Evolutionary conservation across 257 asterid genomes (phyloP).

Genomic region (Penstemon eatonii): DNA sequence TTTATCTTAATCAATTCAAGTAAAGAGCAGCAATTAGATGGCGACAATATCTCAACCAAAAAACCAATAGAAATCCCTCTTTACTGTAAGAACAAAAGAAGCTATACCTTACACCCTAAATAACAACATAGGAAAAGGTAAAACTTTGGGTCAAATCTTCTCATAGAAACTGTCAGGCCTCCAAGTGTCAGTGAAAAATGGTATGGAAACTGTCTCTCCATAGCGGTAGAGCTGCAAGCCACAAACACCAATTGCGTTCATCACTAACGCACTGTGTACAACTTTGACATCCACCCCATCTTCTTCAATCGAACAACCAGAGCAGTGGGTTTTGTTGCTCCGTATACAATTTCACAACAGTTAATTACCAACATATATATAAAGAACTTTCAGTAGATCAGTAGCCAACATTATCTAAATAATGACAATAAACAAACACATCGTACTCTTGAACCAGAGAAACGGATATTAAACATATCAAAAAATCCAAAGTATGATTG

Average conservation of each 20-base stretch:
- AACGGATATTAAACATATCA: not conserved
- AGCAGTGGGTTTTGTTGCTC: slow-evolving; percentile 94
- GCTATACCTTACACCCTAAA: no score
- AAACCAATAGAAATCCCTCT: no score
- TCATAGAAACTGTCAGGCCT: slow-evolving; percentile 94
- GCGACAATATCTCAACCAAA: no score
- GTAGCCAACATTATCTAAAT: not conserved
- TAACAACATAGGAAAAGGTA: no score
- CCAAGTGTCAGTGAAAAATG: slow-evolving; percentile 93
- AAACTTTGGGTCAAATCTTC: no score
- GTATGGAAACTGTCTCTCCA: slow-evolving; percentile 87
- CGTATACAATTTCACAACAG: slow-evolving; percentile 29
- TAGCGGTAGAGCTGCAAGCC: slow-evolving; percentile 89
- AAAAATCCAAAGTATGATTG: no score
- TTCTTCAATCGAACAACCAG: slow-evolving; percentile 89
- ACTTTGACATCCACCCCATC: slow-evolving; percentile 74
- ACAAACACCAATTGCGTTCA: slow-evolving; percentile 93
- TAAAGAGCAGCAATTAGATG: no score
- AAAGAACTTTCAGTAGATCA: slow-evolving; percentile 5
- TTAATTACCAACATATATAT: slow-evolving; percentile 3
- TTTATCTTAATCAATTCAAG: no score
- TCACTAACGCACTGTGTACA: slow-evolving; percentile 89
- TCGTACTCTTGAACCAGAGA: no score
- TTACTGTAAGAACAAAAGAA: no score
- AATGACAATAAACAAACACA: slow-evolving; percentile 11